These are phyloP conservation scores for Lactarius indigo DNA, from an alignment of 768 basidiomycete genomes.

Conservation along the genomic window DNA sequence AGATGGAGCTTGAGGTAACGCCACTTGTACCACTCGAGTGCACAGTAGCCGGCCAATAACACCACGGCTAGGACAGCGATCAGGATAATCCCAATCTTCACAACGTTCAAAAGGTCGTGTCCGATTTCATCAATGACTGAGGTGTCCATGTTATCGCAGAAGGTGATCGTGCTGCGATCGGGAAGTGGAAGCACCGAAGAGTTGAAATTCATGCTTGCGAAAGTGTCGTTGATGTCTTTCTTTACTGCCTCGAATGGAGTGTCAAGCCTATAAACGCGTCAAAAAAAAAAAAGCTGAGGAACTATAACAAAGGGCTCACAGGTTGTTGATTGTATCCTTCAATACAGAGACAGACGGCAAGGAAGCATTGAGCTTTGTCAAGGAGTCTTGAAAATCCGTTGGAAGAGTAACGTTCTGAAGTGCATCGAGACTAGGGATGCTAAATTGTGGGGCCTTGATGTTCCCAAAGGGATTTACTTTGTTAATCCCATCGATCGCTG, in stretches of 20 bases:
- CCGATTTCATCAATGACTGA: slow-evolving; percentile 85
- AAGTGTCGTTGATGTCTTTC: slow-evolving; percentile 84
- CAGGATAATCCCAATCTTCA: slow-evolving; percentile 75
- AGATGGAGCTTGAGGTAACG: slow-evolving; percentile 62
- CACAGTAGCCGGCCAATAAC: slow-evolving; percentile 67
- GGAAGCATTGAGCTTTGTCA: slow-evolving; percentile 74
- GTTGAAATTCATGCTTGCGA: slow-evolving; percentile 68
- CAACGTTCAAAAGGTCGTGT: slow-evolving; percentile 69
- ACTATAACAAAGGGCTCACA: slow-evolving; percentile 47
- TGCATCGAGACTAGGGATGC: slow-evolving; percentile 66
- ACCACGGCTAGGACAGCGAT: slow-evolving; percentile 68
- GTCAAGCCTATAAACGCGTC: slow-evolving; percentile 51
- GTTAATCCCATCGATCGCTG: slow-evolving; percentile 66
- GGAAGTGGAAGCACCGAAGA: slow-evolving; percentile 76
- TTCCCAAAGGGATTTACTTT: slow-evolving; percentile 69
- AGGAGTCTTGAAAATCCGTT: slow-evolving; percentile 63
- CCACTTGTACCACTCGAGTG: slow-evolving; percentile 91
- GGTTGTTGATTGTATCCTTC: slow-evolving; percentile 57
- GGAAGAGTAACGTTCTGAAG: slow-evolving; percentile 82
- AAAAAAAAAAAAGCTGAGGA: slow-evolving; percentile 3
- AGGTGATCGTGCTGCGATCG: slow-evolving; percentile 56
- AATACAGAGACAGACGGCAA: slow-evolving; percentile 77
- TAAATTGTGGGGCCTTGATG: slow-evolving; percentile 67
- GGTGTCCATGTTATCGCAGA: slow-evolving; percentile 78
- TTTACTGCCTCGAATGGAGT: slow-evolving; percentile 87